A percentile compares a stretch with the other conserved stretches of the same genome.
These are phyloP conservation scores for Penicillium expansum DNA, from an alignment of 2,329 filamentous ascomycete species.

Conservation along the genomic window DNA sequence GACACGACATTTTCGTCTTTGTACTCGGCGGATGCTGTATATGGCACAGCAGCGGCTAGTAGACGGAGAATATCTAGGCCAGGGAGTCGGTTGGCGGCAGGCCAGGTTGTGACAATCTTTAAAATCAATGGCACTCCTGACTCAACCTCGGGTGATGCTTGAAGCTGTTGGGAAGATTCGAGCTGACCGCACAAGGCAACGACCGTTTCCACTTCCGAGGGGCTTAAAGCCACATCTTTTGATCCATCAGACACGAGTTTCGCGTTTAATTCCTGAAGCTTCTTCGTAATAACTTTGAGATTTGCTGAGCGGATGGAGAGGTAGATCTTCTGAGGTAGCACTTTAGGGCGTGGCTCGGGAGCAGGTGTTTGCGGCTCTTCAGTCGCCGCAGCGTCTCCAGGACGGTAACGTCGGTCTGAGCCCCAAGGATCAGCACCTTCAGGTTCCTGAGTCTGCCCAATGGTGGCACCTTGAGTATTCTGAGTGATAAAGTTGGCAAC, in stretches of 20 bases:
- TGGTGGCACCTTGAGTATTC: constrained; percentile 81
- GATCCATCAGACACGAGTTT: constrained; percentile 66
- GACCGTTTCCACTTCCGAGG: constrained; percentile 65
- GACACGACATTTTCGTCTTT: constrained; percentile 58
- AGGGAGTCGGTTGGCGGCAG: constrained; percentile 74
- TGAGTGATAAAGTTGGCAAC: constrained; percentile 88
- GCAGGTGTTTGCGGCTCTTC: constrained; percentile 24
- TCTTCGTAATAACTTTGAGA: constrained; percentile 67
- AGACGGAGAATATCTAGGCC: constrained; percentile 86
- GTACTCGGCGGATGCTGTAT: constrained; percentile 61
- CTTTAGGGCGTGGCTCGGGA: constrained; percentile 51
- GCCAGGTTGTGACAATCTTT: constrained; percentile 75
- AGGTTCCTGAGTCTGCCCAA: constrained; percentile 61
- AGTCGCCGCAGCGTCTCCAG: constrained; percentile 57
- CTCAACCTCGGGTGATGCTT: constrained; percentile 50
- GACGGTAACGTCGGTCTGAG: constrained; percentile 73
- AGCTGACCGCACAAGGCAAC: constrained; percentile 61
- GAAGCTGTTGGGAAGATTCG: constrained; percentile 44
- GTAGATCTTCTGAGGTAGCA: constrained; percentile 76
- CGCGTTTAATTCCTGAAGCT: constrained; percentile 69
- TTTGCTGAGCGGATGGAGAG: constrained; percentile 75
- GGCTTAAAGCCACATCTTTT: constrained; percentile 72
- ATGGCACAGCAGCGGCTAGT: constrained; percentile 64
- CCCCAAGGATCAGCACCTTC: constrained; percentile 69
- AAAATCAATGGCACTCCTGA: constrained; percentile 63